Evolutionary conservation across 768 basidiomycete species (phyloP).

Genomic region (Dentipellis sp.): DNA sequence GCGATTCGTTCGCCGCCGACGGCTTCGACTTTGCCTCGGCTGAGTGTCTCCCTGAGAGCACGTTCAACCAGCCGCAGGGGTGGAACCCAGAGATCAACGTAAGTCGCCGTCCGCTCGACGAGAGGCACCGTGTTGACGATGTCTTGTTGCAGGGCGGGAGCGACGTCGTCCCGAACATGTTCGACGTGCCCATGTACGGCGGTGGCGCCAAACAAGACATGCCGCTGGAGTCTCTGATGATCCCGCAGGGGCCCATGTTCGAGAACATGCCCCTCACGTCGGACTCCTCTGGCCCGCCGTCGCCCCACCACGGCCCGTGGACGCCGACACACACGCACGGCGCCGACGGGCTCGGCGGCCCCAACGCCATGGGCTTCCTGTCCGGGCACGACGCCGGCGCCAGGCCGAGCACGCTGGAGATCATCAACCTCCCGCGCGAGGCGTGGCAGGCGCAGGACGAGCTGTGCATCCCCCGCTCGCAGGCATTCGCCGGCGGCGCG

Average conservation of each 20-base stretch:
- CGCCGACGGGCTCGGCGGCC: not conserved
- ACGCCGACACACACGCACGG: not conserved
- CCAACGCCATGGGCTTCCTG: not conserved
- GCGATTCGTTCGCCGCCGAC: conserved; percentile 29
- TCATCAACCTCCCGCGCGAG: conserved; percentile 8
- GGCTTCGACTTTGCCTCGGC: conserved; percentile 49
- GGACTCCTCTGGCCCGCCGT: conserved; percentile 11
- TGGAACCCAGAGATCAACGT: conserved; percentile 7
- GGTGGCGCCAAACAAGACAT: not conserved
- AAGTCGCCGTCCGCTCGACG: not conserved
- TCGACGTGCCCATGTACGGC: conserved; percentile 7
- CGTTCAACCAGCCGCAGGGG: conserved; percentile 9
- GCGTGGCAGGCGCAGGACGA: conserved; percentile 11
- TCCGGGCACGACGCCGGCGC: not conserved
- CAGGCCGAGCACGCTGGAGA: conserved; percentile 6
- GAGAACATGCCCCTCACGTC: not conserved
- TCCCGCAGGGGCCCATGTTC: not conserved
- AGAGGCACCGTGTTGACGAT: not conserved
- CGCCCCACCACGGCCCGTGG: conserved; percentile 7
- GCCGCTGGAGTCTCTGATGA: not conserved
- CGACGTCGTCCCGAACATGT: not conserved
- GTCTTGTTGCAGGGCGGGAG: not conserved
- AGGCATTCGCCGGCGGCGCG: conserved; percentile 14
- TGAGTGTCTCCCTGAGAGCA: conserved; percentile 7
- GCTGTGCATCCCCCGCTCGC: not conserved